Conservation (phyloP, 1,284 basidiomycete genomes). For the Rhizoctonia solani region DNA sequence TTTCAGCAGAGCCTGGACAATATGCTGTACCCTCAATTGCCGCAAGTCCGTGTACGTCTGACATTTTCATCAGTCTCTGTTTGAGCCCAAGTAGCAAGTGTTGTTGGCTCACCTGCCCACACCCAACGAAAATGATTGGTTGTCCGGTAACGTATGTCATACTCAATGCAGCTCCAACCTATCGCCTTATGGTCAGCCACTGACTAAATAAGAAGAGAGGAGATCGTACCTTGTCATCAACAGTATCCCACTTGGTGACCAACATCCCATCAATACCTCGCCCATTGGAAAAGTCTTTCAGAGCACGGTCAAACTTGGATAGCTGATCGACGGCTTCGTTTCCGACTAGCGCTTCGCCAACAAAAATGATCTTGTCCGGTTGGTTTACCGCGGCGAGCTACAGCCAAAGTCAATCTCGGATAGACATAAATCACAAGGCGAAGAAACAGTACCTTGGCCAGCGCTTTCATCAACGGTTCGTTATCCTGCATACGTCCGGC, state of each 20-base stretch:
- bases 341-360: conserved; percentile 93
- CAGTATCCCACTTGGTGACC: conserved; percentile 97
- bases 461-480: conserved; percentile 96
- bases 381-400: conserved; percentile 88
- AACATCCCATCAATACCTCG: conserved; percentile 96
- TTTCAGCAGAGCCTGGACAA: conserved; percentile 86
- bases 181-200: conserved; percentile 38
- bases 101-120: conserved; percentile 74
- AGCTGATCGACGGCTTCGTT: conserved; percentile 97
- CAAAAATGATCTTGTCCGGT: conserved; percentile 95
- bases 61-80: conserved; percentile 2
- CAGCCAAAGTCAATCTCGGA: conserved; percentile 30
- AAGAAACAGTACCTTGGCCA: conserved; percentile 76
- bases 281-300: conserved; percentile 85
- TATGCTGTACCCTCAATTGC: conserved; percentile 86
- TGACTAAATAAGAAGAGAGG: neutral
- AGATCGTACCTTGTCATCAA: conserved; percentile 78
- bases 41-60: conserved; percentile 94
- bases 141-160: conserved; percentile 98
- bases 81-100: conserved; percentile 7
- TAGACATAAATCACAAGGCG: conserved; percentile 6
- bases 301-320: conserved; percentile 88
- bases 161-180: conserved; percentile 93
- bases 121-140: conserved; percentile 94
- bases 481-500: conserved; percentile 99